A percentile compares a stretch with the other conserved stretches of the same genome.
phyloP scores from a whole-genome alignment of 148 eudicot species.

The Rhododendron mucronatum region DNA sequence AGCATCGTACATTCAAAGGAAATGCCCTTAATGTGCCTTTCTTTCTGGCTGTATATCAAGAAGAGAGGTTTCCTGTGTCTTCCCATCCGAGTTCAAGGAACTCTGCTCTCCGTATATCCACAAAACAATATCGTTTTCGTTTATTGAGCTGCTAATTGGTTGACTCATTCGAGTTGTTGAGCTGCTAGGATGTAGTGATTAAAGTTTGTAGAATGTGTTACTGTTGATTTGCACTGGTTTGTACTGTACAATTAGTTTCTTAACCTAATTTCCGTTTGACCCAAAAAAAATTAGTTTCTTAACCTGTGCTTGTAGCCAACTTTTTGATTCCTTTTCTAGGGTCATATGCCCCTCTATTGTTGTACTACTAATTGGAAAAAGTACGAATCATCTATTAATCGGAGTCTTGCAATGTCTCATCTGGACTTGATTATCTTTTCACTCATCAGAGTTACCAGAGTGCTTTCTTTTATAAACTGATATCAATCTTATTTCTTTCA shows the following conservation, averaged over 20 bases:
- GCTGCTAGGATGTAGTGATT: background rate
- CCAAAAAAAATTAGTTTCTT: too few species aligned
- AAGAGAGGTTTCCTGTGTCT: background rate
- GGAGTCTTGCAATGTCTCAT: background rate
- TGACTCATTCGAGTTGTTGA: background rate
- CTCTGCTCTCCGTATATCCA: background rate
- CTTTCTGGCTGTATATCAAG: background rate
- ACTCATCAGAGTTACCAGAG: background rate
- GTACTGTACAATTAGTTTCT: background rate
- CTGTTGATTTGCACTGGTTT: background rate
- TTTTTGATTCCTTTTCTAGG: background rate
- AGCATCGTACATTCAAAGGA: conserved; percentile 81
- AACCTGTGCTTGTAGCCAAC: background rate
- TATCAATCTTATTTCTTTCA: background rate
- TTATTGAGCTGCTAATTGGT: background rate
- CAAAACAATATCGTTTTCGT: background rate
- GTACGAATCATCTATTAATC: background rate
- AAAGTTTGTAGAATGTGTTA: background rate
- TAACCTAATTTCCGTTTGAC: background rate
- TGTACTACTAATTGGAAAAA: too few species aligned
- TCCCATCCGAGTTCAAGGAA: background rate
- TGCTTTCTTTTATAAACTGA: too few species aligned
- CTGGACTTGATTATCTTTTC: background rate
- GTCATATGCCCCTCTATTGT: background rate
- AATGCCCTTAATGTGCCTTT: conserved; percentile 54